phyloP scores from a whole-genome alignment of 2,329 filamentous ascomycete genomes.

The Diaporthe citri region DNA sequence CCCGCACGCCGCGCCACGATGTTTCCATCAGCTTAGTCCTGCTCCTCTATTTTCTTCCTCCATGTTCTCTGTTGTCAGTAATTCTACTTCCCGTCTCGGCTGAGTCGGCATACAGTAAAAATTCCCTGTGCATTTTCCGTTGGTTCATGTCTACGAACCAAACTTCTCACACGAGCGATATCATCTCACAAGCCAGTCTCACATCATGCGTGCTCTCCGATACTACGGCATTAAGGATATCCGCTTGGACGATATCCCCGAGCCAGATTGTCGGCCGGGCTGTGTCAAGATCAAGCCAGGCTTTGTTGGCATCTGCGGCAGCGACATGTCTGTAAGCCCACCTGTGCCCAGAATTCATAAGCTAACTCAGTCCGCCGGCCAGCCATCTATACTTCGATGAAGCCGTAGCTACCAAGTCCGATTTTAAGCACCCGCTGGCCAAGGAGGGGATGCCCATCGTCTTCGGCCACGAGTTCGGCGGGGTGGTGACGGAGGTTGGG shows the following conservation, averaged over 20 bases:
- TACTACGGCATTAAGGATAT: slow-evolving; percentile 35
- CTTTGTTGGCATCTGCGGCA: slow-evolving; percentile 51
- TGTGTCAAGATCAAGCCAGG: slow-evolving; percentile 44
- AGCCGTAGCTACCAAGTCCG: slow-evolving; percentile 53
- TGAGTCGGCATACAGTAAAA: neutral
- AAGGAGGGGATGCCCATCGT: slow-evolving; percentile 67
- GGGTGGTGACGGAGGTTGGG: slow-evolving; percentile 69
- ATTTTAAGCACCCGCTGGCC: slow-evolving; percentile 63
- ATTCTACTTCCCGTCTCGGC: neutral
- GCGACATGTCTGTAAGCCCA: slow-evolving; percentile 48
- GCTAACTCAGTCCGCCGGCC: slow-evolving; percentile 45
- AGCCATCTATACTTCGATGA: slow-evolving; percentile 33
- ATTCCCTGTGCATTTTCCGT: neutral
- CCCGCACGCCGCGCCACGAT: neutral
- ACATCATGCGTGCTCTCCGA: slow-evolving; percentile 34
- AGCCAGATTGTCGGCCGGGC: slow-evolving; percentile 47
- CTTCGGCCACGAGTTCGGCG: slow-evolving; percentile 75
- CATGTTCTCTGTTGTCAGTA: neutral
- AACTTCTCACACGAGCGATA: neutral
- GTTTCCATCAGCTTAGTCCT: neutral
- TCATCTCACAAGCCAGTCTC: neutral
- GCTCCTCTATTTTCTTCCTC: neutral
- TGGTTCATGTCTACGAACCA: neutral
- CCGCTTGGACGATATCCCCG: slow-evolving; percentile 36
- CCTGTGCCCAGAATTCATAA: no score